Conservation (phyloP, 176 grass and related monocot genomes). For the Triticum aestivum region IWGSC_CS_RefSeq_v2.1 NC_057807.1:466882868-466883367, state of each 20-base stretch:
- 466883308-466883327: conserved; percentile 92
- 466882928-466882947: conserved; percentile 92
- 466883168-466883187: conserved; percentile 70
- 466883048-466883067: conserved; percentile 93
- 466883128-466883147: conserved; percentile 90
- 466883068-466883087: conserved; percentile 81
- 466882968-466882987: conserved; percentile 61
- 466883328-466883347: conserved; percentile 82
- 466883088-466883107: conserved; percentile 94
- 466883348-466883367: conserved; percentile 61
- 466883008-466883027: conserved; percentile 88
- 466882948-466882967: conserved; percentile 63
- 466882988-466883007: conserved; percentile 92
- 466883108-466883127: conserved; percentile 90
- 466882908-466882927: conserved; percentile 95
- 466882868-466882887: conserved; percentile 82
- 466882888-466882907: conserved; percentile 84
- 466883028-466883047: conserved; percentile 92
- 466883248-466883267: conserved; percentile 67
- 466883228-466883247: conserved; percentile 97
- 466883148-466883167: conserved; percentile 79
- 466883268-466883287: conserved; percentile 89
- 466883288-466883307: conserved; percentile 90
- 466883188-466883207: conserved; percentile 74
- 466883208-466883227: conserved; percentile 93